phyloP scores from a whole-genome alignment of 306 rosid species.

The Castanea crenata region DNA sequence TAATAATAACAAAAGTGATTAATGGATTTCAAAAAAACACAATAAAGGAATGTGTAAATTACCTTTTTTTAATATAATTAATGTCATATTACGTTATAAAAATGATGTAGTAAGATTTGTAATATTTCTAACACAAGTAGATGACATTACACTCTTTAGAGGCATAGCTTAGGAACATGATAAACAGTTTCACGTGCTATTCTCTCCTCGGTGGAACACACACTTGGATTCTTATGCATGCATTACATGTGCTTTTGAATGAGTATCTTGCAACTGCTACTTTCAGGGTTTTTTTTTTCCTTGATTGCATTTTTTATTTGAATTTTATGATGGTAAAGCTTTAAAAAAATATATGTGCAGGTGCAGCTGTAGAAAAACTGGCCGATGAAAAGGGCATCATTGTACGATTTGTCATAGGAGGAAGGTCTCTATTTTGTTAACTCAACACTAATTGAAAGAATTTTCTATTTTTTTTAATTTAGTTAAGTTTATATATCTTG shows the following conservation, averaged over 20 bases:
- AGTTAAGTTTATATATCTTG: conserved; percentile 28
- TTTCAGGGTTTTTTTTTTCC: not conserved
- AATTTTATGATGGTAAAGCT: not conserved
- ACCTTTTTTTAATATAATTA: too few relatives aligned
- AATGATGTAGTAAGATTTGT: not conserved
- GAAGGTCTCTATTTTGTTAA: conserved; percentile 44
- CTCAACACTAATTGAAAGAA: conserved; percentile 21
- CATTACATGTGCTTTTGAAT: conserved; percentile 39
- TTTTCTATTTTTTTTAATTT: conserved; percentile 20
- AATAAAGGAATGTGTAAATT: too few relatives aligned
- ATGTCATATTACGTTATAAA: not conserved
- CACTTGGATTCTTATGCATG: conserved; percentile 43
- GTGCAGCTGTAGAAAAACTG: conserved; percentile 37
- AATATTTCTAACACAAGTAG: not conserved
- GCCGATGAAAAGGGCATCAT: conserved; percentile 50
- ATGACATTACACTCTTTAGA: not conserved
- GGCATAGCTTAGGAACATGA: too few relatives aligned
- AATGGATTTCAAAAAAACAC: too few relatives aligned
- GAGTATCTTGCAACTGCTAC: conserved; percentile 22
- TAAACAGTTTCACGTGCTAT: conserved; percentile 34
- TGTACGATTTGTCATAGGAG: conserved; percentile 61
- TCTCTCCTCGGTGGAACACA: conserved; percentile 27
- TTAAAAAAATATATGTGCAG: conserved; percentile 29
- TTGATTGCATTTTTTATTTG: too few relatives aligned
- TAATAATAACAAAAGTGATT: too few relatives aligned